Evolutionary conservation across 176 grass and related monocot species (phyloP).

Genomic region (Juncus inflexus): DNA sequence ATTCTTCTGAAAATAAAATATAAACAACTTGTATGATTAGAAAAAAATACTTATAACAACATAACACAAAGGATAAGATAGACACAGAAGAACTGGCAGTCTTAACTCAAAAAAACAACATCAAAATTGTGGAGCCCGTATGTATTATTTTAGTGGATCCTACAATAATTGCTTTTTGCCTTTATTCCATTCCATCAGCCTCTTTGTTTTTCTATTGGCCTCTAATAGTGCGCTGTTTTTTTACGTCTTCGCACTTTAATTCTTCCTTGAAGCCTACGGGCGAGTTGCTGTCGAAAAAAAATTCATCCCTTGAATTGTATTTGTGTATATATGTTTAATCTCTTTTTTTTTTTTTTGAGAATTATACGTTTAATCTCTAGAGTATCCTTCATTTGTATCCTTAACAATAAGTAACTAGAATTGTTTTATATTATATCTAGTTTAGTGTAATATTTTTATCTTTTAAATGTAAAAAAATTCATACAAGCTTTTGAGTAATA

Average conservation of each 20-base stretch:
- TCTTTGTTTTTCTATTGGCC: constrained; percentile 9
- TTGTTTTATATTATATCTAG: too few species aligned
- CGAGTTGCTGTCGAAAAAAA: too few species aligned
- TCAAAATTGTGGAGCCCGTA: constrained; percentile 9
- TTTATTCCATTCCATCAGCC: constrained; percentile 4
- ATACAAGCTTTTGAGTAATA: too few species aligned
- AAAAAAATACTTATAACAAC: background rate
- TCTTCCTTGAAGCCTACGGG: background rate
- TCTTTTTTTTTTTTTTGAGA: too few species aligned
- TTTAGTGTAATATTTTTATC: too few species aligned
- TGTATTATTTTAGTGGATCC: constrained; percentile 19
- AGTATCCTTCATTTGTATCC: constrained; percentile 6
- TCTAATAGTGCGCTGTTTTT: constrained; percentile 19
- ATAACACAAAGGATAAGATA: too few species aligned
- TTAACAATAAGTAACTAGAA: background rate
- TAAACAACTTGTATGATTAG: background rate
- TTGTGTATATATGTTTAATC: constrained; percentile 11
- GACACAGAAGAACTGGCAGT: background rate
- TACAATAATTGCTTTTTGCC: constrained; percentile 30
- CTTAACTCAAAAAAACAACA: background rate
- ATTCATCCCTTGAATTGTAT: constrained; percentile 11
- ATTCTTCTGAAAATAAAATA: too few species aligned
- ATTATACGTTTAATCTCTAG: too few species aligned
- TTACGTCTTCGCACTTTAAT: constrained; percentile 18
- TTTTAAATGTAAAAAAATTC: too few species aligned